These are phyloP conservation scores for Fusarium acutatum DNA, from an alignment of 2,329 filamentous ascomycete species.

Conservation along the genomic window DNA sequence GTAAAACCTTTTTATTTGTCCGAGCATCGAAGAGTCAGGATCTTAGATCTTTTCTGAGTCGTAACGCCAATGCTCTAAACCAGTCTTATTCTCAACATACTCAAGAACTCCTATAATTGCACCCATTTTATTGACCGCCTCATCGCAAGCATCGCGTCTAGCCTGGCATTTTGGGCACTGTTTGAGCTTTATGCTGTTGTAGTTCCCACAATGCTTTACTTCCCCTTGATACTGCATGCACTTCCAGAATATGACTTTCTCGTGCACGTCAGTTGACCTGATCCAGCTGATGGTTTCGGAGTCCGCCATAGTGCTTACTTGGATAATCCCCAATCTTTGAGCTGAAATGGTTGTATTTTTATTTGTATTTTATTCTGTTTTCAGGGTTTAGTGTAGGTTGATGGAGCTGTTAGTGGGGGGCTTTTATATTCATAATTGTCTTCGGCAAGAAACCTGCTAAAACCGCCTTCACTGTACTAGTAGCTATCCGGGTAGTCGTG, in stretches of 20 bases:
- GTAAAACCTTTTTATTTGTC: too few relatives aligned
- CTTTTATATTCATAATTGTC: not conserved
- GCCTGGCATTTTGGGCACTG: not conserved
- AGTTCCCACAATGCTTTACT: not conserved
- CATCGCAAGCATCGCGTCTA: not conserved
- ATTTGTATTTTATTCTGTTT: not conserved
- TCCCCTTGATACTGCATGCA: not conserved
- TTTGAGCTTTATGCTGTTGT: not conserved
- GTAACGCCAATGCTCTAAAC: conserved; percentile 8
- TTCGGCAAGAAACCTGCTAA: too few relatives aligned
- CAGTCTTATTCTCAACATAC: not conserved
- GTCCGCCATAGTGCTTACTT: not conserved
- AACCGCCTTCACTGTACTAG: not conserved
- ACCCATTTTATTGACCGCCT: not conserved
- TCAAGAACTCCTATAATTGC: not conserved
- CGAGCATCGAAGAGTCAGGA: rapidly evolving
- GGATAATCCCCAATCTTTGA: not conserved
- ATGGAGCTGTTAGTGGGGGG: too few relatives aligned
- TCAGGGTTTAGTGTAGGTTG: not conserved
- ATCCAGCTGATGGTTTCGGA: not conserved
- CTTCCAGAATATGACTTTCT: not conserved
- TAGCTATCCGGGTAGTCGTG: not conserved
- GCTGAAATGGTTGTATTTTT: too few relatives aligned
- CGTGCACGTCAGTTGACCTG: not conserved
- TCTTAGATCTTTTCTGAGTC: not conserved